Conservation (phyloP, 805 yeast species). For the Saccharomyces kudriavzevii region DNA sequence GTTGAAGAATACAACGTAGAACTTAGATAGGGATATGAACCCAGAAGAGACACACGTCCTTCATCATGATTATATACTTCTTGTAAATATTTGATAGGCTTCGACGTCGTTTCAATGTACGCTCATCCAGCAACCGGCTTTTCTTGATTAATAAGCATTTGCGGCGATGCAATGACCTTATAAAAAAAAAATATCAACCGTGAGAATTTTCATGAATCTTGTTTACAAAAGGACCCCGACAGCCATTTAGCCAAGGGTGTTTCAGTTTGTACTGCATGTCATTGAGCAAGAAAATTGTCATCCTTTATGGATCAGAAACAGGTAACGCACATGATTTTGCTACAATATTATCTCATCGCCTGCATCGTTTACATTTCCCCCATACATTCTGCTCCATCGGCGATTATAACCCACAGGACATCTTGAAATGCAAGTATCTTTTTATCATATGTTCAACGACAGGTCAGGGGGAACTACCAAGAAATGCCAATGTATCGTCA, state of each 20-base stretch:
- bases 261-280: constrained; percentile 3
- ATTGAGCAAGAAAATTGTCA: constrained; percentile 36
- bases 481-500: constrained; percentile 44
- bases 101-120: not conserved
- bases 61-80: not conserved
- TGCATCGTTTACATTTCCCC: constrained; percentile 46
- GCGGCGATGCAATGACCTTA: not conserved
- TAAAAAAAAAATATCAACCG: not conserved
- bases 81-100: not conserved
- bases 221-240: not conserved
- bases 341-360: constrained; percentile 44
- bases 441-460: constrained; percentile 69
- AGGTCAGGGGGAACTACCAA: constrained; percentile 91
- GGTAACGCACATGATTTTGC: constrained; percentile 89
- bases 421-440: constrained; percentile 40
- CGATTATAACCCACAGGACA: constrained; percentile 47
- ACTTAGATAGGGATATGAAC: constrained; percentile 36
- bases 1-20: constrained; percentile 46
- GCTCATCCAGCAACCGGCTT: not conserved
- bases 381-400: constrained; percentile 48
- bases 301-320: constrained; percentile 86
- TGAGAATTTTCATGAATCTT: not conserved
- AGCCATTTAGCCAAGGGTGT: not conserved
- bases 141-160: not conserved
- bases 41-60: not conserved